Evolutionary conservation across 495 filamentous ascomycete species (phyloP).

Genomic region (Penicillium lividum): DNA sequence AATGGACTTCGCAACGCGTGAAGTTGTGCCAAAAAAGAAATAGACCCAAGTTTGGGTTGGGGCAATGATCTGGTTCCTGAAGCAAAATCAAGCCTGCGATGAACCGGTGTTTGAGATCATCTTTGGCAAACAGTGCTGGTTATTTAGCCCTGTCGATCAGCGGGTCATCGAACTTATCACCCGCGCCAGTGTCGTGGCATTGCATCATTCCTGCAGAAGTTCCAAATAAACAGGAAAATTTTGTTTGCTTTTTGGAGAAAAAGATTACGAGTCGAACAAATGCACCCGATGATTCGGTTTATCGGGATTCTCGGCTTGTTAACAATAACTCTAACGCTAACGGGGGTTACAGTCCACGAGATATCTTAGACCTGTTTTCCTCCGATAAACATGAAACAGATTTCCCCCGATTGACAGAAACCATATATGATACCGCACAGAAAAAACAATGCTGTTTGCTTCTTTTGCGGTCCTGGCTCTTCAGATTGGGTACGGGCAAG

Average conservation of each 20-base stretch:
- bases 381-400: neutral
- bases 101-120: neutral
- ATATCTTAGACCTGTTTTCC: neutral
- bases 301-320: neutral
- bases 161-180: neutral
- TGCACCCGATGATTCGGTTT: neutral
- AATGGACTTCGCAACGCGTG: too few species aligned
- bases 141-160: slow-evolving; percentile 1
- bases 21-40: neutral
- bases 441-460: slow-evolving; percentile 7
- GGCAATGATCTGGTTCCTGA: neutral
- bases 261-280: neutral
- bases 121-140: neutral
- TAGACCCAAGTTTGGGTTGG: neutral
- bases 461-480: slow-evolving; percentile 8
- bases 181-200: neutral
- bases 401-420: neutral
- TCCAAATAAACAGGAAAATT: neutral
- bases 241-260: neutral
- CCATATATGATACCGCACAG: neutral
- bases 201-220: neutral
- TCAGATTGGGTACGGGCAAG: neutral
- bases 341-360: neutral
- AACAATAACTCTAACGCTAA: neutral
- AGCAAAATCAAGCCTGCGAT: neutral